phyloP scores from a whole-genome alignment of 176 grass and related monocot species.

The Oryza glaberrima region DNA sequence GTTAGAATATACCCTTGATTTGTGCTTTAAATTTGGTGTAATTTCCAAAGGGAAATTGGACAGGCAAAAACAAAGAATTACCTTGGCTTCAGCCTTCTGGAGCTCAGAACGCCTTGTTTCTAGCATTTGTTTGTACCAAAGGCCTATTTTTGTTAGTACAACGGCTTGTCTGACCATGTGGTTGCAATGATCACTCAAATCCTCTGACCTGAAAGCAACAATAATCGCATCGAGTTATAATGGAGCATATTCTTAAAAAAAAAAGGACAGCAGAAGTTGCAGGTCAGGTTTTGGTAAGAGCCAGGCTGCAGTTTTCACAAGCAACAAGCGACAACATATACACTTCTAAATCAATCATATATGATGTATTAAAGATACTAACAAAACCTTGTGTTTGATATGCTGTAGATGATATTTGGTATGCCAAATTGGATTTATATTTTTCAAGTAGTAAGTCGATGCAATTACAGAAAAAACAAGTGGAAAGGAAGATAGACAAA shows the following conservation, averaged over 20 bases:
- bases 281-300: not conserved
- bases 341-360: not conserved
- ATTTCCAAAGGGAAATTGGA: not conserved
- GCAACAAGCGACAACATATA: not conserved
- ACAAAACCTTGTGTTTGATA: not conserved
- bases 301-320: not conserved
- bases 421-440: not conserved
- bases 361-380: not conserved
- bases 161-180: constrained; percentile 65
- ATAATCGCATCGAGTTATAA: not conserved
- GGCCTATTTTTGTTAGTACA: constrained; percentile 73
- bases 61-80: constrained; percentile 41
- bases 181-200: constrained; percentile 66
- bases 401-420: not conserved
- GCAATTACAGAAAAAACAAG: not conserved
- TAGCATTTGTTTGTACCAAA: constrained; percentile 82
- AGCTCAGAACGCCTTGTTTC: constrained; percentile 74
- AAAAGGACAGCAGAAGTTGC: not conserved
- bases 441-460: not conserved
- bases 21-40: not conserved
- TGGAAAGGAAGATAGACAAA: constrained; percentile 33
- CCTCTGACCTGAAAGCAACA: constrained; percentile 59
- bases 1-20: not conserved
- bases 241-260: not conserved
- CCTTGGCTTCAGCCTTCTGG: constrained; percentile 85